Base-by-base conservation (phyloP, 140 eudicot species). In the Ambrosia hybrid region DNA sequence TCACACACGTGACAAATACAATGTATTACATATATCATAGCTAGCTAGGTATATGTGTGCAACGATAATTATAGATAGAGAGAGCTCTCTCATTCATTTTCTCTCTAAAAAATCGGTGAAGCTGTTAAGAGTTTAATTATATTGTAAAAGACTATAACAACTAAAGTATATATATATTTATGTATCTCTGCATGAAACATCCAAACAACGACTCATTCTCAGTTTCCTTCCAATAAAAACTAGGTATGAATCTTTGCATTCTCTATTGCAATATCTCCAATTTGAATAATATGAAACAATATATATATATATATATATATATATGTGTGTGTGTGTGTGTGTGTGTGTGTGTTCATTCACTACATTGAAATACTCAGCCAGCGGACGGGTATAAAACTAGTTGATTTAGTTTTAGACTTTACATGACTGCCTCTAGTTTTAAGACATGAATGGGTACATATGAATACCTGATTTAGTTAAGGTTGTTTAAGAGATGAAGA, bases 111-210 rank as follows among this genome's bases (percentile, higher is more conserved):
- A 30, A 49, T 49, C 62, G 62, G 61, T 68, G 9, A 51, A 34
- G 49, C 73, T 51, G 73, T 51, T 51, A 34, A 34, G 51, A 49
- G 73, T 68, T 68, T 33, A 11, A 68, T 21, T 13, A 57, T 48
- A 48, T 13, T 57, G 17, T 13, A 13, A 51, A 21, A 21, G 39
- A 58, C 41, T 59, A 59, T 1, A 59, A 59, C 36, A 46, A 66
- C 71, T 45, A 51, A 60, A 30, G 30, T n/a, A n/a, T n/a, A n/a
- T 21, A 21, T 21, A 21, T 21, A 21, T 21, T 21, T 51, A 6
- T 36, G 30, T 39, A 39, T 64, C 30, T 64, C 14, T 7, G 66
- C 43, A 60, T 58, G 39, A 3, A 55, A 55, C 21, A 55, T 16
- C 60, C 34, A 13, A 55, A 55, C 60, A 53, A 14, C 59, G 21